Evolutionary conservation across 257 asterid genomes (phyloP).

Genomic region (Petunia secreta): DNA sequence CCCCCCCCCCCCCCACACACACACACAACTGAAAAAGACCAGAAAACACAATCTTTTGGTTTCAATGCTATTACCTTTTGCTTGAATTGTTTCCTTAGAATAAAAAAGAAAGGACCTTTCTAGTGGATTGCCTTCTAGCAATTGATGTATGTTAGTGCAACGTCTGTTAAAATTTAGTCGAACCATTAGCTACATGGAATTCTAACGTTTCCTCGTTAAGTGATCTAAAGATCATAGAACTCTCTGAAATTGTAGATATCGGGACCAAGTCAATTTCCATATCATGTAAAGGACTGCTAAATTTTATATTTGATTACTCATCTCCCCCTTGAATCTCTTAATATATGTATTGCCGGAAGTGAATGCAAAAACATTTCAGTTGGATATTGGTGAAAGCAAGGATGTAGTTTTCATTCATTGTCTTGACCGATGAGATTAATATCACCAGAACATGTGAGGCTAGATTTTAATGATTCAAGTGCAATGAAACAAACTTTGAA

Average conservation of each 20-base stretch:
- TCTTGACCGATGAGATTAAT: background rate
- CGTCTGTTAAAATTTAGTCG: background rate
- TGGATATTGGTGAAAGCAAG: background rate
- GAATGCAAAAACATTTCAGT: background rate
- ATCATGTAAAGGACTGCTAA: background rate
- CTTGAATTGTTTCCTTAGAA: background rate
- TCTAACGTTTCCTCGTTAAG: background rate
- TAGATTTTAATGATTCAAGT: background rate
- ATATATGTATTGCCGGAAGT: background rate
- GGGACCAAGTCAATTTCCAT: background rate
- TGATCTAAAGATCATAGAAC: background rate
- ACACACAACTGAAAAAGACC: too few species aligned
- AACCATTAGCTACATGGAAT: background rate
- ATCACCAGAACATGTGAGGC: background rate
- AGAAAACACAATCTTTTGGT: background rate
- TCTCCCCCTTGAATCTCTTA: background rate
- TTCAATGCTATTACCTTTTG: background rate
- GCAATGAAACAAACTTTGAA: background rate
- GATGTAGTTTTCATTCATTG: background rate
- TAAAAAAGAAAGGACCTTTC: background rate
- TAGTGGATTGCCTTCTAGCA: background rate
- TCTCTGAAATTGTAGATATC: background rate
- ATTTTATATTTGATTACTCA: background rate
- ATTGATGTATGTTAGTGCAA: background rate
- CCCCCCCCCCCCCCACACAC: background rate